Evolutionary conservation across 1,284 basidiomycete species (phyloP).

Genomic region (Phylloporus sp.): DNA sequence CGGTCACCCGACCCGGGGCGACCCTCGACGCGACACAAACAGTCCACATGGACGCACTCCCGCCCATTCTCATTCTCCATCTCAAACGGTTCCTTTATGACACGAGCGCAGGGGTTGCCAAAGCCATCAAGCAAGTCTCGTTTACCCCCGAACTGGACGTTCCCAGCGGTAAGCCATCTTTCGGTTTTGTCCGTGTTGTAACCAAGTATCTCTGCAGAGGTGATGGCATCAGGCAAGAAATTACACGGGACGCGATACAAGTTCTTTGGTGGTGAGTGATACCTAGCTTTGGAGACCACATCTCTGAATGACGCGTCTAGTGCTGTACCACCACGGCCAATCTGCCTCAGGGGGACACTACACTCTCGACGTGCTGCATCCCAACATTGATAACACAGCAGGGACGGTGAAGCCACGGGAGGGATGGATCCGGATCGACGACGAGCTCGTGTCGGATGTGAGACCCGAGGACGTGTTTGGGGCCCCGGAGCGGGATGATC

Average conservation of each 20-base stretch:
- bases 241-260: slow-evolving; percentile 69
- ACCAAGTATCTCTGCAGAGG: slow-evolving; percentile 46
- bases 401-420: slow-evolving; percentile 45
- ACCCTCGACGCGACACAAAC: slow-evolving; percentile 87
- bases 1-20: slow-evolving; percentile 56
- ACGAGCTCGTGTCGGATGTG: slow-evolving; percentile 85
- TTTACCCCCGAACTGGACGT: slow-evolving; percentile 85
- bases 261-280: slow-evolving; percentile 81
- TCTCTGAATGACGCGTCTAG: too few relatives aligned
- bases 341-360: slow-evolving; percentile 96
- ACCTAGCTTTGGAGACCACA: too few relatives aligned
- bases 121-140: slow-evolving; percentile 82
- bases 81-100: slow-evolving; percentile 95
- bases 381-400: slow-evolving; percentile 57
- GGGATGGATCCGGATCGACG: slow-evolving; percentile 93
- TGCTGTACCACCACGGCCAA: slow-evolving; percentile 92
- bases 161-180: slow-evolving; percentile 57
- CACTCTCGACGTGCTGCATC: slow-evolving; percentile 89
- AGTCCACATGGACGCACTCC: slow-evolving; percentile 85
- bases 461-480: slow-evolving; percentile 80
- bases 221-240: slow-evolving; percentile 64
- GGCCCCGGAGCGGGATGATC: slow-evolving; percentile 60
- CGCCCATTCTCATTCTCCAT: slow-evolving; percentile 88
- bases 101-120: slow-evolving; percentile 77
- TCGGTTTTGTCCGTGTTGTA: too few relatives aligned